Conservation (phyloP, 345 rosid genomes). For the Hibiscus mutabilis region DNA sequence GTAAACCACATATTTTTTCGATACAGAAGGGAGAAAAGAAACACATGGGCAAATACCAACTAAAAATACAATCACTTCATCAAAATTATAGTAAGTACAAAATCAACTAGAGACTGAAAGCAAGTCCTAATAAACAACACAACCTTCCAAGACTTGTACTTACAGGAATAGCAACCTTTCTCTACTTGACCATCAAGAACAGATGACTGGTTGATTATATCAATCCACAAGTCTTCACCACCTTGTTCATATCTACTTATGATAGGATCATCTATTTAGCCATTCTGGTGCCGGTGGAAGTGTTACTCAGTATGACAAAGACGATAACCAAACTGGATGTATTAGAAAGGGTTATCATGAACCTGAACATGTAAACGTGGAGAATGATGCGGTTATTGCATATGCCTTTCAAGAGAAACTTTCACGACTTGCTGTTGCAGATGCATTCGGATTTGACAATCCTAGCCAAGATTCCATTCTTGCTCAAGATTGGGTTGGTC, state of each 20-base stretch:
- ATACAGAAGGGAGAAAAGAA: not conserved
- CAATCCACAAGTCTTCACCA: conserved; percentile 12
- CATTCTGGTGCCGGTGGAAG: conserved; percentile 43
- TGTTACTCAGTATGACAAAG: conserved; percentile 42
- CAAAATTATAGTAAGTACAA: not conserved
- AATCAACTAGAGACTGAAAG: not conserved
- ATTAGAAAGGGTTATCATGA: conserved; percentile 58
- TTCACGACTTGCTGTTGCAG: conserved; percentile 50
- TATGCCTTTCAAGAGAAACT: conserved; percentile 68
- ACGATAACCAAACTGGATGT: conserved; percentile 37
- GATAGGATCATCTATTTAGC: conserved; percentile 19
- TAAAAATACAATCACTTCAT: not conserved
- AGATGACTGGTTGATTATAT: conserved; percentile 34
- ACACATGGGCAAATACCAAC: not conserved
- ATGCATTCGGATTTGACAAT: conserved; percentile 35
- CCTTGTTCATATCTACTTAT: conserved; percentile 8
- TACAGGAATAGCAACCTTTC: conserved; percentile 63
- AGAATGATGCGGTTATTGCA: conserved; percentile 78
- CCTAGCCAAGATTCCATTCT: conserved; percentile 42
- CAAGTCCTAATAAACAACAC: not conserved
- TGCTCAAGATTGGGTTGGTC: conserved; percentile 54
- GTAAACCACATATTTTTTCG: not conserved
- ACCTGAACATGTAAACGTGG: conserved; percentile 31
- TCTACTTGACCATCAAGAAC: conserved; percentile 50
- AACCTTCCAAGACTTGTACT: conserved; percentile 22